Evolutionary conservation across 2,329 filamentous ascomycete species (phyloP).

Genomic region (Clonostachys rhizophaga): DNA sequence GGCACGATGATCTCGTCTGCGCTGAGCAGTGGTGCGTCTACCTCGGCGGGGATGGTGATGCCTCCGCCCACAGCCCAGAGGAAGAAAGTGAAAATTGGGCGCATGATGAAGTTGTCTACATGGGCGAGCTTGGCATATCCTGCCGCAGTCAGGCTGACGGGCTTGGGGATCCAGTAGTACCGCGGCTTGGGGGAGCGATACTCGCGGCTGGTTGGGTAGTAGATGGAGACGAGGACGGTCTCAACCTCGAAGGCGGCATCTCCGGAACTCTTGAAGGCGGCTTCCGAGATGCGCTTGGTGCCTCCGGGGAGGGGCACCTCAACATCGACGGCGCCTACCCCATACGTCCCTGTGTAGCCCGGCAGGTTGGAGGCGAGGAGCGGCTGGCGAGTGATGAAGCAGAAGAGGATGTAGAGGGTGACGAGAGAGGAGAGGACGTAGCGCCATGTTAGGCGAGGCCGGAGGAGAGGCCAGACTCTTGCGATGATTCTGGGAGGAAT

Average conservation of each 20-base stretch:
- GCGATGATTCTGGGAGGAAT: not conserved
- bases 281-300: constrained; percentile 20
- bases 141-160: constrained; percentile 34
- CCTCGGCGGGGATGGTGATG: constrained; percentile 40
- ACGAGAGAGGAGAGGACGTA: constrained; percentile 21
- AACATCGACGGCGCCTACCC: constrained; percentile 41
- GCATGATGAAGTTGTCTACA: constrained; percentile 34
- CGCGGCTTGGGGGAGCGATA: constrained; percentile 13
- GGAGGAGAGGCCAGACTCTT: constrained; percentile 7
- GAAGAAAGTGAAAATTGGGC: constrained; percentile 34
- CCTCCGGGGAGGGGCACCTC: constrained; percentile 30
- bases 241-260: constrained; percentile 37
- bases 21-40: constrained; percentile 34
- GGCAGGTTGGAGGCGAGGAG: constrained; percentile 38
- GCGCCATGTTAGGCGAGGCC: constrained; percentile 24
- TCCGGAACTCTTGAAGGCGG: constrained; percentile 22
- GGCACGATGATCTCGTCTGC: constrained; percentile 19
- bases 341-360: constrained; percentile 34
- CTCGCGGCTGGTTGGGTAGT: constrained; percentile 34
- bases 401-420: constrained; percentile 29
- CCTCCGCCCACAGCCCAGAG: constrained; percentile 34
- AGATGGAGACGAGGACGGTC: constrained; percentile 43
- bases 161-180: constrained; percentile 40
- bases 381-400: constrained; percentile 29
- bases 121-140: constrained; percentile 41